Base-by-base conservation (phyloP, 2,329 filamentous ascomycete species). In the Penicillium decumbens region DNA sequence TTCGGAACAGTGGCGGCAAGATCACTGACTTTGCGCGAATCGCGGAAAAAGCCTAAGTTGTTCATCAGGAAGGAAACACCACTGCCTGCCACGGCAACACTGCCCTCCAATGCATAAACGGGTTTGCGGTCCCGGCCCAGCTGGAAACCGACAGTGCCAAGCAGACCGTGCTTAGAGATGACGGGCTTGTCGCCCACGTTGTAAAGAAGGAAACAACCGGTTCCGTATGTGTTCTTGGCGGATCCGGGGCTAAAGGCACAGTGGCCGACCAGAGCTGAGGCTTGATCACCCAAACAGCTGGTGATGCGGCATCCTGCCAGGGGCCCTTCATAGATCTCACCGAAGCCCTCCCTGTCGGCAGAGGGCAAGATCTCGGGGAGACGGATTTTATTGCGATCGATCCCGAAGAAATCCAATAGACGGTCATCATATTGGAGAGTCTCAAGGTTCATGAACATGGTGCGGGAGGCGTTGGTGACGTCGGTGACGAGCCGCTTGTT, bases 401-500 rank as follows among this genome's bases (percentile, higher is more conserved):
- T 80, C 40, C 80, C 81, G 71, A 95, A 95, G 74, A 95, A 95
- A 23, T 82, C 73, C 24, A 95, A 75, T 24, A 95, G 78, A 35
- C 78, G 77, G 49, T 89, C 82, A 66, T 92, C 88, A 70, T 95
- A 95, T 61, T 90, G 70, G 51, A 89, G 77, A 9, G 84, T 91
- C 60, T 83, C 79, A 46, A 95, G 77, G 72, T 95, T 89, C 85
- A 95, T 91, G 71, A 95, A 93, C 89, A 95, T 95, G 53, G 90
- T 95, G 64, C 90, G 79, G 45, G 87, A 92, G 18, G 90, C 90
- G 67, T 95, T 95, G 53, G 88, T 89, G 41, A 85, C 83, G 68
- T 95, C 90, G 0, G 90, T 93, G 50, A 95, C 88, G 65, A 88
- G 84, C 38, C 90, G 71, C 48, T 84, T 80, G 44, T 79, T 81